Percentiles rank a stretch among this genome's conserved stretches.
Evolutionary conservation across 192 early-diverging fungal genomes (phyloP).

Genomic region (Pilaira anomala): DNA sequence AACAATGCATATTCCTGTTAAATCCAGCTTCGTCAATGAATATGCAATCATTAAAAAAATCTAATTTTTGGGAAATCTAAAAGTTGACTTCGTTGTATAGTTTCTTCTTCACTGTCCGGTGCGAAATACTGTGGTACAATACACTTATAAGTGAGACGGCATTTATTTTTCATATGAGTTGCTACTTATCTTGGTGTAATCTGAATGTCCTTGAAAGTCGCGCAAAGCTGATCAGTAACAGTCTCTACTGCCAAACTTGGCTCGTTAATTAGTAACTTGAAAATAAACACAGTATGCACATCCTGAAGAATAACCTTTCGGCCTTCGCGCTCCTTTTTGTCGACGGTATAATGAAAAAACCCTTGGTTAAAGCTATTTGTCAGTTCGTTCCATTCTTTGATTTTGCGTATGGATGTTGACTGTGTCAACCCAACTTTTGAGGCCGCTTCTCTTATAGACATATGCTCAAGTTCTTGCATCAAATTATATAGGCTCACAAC

Average conservation of each 20-base stretch:
- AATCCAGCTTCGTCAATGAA: constrained; percentile 19
- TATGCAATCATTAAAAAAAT: constrained; percentile 16
- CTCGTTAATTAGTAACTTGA: constrained; percentile 10
- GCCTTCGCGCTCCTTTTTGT: background rate
- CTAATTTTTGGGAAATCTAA: constrained; percentile 12
- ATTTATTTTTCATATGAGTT: constrained; percentile 15
- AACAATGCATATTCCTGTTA: constrained; percentile 10
- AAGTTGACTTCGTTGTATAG: background rate
- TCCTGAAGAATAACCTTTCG: constrained; percentile 3
- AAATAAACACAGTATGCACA: constrained; percentile 19
- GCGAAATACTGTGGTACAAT: background rate
- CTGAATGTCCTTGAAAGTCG: constrained; percentile 1
- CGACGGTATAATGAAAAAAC: constrained; percentile 2
- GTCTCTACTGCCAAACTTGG: constrained; percentile 13
- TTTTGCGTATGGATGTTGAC: constrained; percentile 3
- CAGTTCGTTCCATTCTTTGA: constrained; percentile 12
- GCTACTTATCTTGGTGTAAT: constrained; percentile 3
- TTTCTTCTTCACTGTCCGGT: constrained; percentile 2
- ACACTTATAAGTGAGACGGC: constrained; percentile 4
- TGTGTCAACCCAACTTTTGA: background rate
- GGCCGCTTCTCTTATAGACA: constrained; percentile 12
- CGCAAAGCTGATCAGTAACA: constrained; percentile 11
- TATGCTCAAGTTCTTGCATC: constrained; percentile 5
- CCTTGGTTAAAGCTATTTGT: background rate
- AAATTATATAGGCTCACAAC: constrained; percentile 6